Conservation (phyloP, 2,329 filamentous ascomycete genomes). For the Arthrobotrys sinensis region DNA sequence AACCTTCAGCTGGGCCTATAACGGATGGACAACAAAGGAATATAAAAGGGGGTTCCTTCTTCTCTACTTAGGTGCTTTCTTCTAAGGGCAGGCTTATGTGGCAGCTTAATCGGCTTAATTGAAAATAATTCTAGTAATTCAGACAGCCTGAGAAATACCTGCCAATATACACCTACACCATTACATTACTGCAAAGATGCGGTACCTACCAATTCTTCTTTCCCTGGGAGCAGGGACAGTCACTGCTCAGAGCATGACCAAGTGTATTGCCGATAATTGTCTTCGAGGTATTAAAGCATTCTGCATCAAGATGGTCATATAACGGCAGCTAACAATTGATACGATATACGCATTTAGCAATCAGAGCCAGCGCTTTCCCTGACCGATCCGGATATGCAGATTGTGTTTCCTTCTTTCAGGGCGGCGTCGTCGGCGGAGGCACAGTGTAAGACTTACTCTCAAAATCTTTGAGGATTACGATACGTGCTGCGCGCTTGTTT, state of each 20-base stretch:
- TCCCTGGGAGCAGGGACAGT: not conserved
- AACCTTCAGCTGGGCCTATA: too few species aligned
- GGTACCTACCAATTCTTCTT: not conserved
- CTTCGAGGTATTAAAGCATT: constrained; percentile 13
- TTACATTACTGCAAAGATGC: too few species aligned
- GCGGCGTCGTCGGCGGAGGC: not conserved
- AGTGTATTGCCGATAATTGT: constrained; percentile 19
- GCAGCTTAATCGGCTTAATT: too few species aligned
- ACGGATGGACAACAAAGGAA: too few species aligned
- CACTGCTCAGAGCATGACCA: not conserved
- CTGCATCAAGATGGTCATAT: not conserved
- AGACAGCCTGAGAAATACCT: too few species aligned
- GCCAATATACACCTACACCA: too few species aligned
- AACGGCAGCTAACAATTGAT: constrained; percentile 4
- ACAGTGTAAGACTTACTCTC: constrained; percentile 4
- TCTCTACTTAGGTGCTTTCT: too few species aligned
- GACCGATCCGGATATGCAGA: not conserved
- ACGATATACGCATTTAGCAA: not conserved
- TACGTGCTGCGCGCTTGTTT: not conserved
- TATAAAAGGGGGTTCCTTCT: too few species aligned
- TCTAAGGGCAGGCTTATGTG: too few species aligned
- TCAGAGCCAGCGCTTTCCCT: constrained; percentile 10
- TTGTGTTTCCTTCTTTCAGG: not conserved
- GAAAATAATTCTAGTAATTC: too few species aligned
- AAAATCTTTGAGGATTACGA: not conserved